A percentile compares a stretch with the other conserved stretches of the same genome.
phyloP scores from a whole-genome alignment of 768 basidiomycete species.

The Auricularia cornea region DNA sequence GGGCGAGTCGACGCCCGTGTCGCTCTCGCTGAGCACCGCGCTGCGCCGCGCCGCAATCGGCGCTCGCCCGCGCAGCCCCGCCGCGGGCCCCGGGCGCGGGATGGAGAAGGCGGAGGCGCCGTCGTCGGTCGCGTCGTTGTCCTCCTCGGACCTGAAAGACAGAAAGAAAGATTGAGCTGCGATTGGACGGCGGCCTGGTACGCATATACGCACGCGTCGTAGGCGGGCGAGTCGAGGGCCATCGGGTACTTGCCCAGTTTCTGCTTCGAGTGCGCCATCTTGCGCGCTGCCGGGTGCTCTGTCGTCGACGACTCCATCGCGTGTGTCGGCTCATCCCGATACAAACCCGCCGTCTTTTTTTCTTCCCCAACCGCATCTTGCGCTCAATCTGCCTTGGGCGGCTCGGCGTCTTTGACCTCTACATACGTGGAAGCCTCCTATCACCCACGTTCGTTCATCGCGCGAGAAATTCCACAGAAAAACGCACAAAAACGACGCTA shows the following conservation, averaged over 20 bases:
- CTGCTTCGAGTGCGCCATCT: not conserved
- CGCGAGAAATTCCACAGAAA: no score
- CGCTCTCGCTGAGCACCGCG: slow-evolving; percentile 55
- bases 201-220: slow-evolving; percentile 46
- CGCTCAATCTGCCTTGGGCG: no score
- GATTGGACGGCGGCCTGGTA: not conserved
- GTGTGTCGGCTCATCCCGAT: not conserved
- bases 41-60: slow-evolving; percentile 9
- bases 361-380: no score
- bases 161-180: slow-evolving; percentile 16
- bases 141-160: slow-evolving; percentile 73
- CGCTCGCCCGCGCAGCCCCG: not conserved
- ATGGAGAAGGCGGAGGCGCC: slow-evolving; percentile 44
- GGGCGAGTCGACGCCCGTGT: slow-evolving; percentile 65
- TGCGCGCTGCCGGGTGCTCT: not conserved
- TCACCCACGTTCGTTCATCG: no score
- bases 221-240: slow-evolving; percentile 60
- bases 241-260: slow-evolving; percentile 42
- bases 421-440: no score
- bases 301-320: not conserved
- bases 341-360: no score
- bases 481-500: no score
- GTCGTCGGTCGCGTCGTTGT: slow-evolving; percentile 84
- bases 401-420: no score
- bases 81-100: slow-evolving; percentile 22